A percentile compares a stretch with the other conserved stretches of the same genome.
Conservation (phyloP, 1,139 yeast genomes). For the Suhomyces chickasaworum region DNA sequence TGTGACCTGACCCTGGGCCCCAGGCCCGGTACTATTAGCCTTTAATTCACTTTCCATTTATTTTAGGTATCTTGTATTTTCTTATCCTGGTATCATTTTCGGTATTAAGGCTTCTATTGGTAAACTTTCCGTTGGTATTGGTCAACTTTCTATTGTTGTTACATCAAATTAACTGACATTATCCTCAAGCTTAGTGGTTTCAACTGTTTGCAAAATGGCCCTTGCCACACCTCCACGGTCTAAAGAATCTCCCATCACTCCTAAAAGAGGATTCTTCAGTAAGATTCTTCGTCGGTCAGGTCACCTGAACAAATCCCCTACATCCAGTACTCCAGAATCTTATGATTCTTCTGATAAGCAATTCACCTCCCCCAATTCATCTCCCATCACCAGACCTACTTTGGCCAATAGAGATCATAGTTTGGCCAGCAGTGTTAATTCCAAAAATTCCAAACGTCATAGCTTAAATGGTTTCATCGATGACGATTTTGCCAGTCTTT, state of each 20-base stretch:
- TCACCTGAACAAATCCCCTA: slow-evolving; percentile 2
- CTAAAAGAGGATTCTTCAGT: slow-evolving; percentile 20
- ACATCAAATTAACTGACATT: not conserved
- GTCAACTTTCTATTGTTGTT: not conserved
- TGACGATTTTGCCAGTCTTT: slow-evolving; percentile 16
- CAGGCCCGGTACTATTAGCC: not conserved
- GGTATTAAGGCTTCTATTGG: not conserved
- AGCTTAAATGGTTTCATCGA: slow-evolving; percentile 16
- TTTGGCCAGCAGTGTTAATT: slow-evolving; percentile 5
- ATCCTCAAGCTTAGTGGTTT: not conserved
- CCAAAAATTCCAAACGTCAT: slow-evolving; percentile 6
- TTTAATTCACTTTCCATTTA: not conserved
- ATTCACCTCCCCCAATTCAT: slow-evolving; percentile 1
- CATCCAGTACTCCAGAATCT: slow-evolving; percentile 4
- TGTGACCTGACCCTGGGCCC: not conserved
- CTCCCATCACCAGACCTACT: not conserved
- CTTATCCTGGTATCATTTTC: not conserved
- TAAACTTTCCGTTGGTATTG: not conserved
- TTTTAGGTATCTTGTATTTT: not conserved
- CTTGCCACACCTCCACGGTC: slow-evolving; percentile 10
- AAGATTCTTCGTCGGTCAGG: slow-evolving; percentile 18
- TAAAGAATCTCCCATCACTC: slow-evolving; percentile 9
- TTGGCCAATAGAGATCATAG: slow-evolving; percentile 4
- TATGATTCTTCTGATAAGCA: not conserved
- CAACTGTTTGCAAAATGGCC: not conserved